phyloP scores from a whole-genome alignment of 164 flowering plant genomes.

The Macadamia integrifolia region DNA sequence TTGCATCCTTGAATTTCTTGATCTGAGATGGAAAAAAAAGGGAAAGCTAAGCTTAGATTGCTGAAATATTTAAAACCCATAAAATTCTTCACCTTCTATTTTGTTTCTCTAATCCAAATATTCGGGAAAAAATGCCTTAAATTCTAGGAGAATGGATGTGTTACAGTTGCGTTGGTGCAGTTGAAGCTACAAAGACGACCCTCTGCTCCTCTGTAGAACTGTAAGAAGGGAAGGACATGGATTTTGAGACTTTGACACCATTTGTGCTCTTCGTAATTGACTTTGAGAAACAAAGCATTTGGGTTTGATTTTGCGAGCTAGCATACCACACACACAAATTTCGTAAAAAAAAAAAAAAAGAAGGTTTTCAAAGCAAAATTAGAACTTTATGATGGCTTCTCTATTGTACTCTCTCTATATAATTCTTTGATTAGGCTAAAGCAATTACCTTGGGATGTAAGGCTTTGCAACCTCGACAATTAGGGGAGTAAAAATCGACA shows the following conservation, averaged over 20 bases:
- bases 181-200: slow-evolving; percentile 73
- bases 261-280: slow-evolving; percentile 59
- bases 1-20: slow-evolving; percentile 16
- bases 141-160: slow-evolving; percentile 3
- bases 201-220: slow-evolving; percentile 62
- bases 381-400: not conserved
- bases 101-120: not conserved
- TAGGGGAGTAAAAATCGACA: slow-evolving; percentile 83
- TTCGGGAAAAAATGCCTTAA: not conserved
- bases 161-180: slow-evolving; percentile 79
- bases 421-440: too few relatives aligned
- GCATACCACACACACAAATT: slow-evolving; percentile 20
- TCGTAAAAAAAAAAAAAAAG: not conserved
- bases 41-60: not conserved
- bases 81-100: too few relatives aligned
- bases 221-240: slow-evolving; percentile 74
- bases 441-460: slow-evolving; percentile 71
- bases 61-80: not conserved
- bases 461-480: slow-evolving; percentile 93
- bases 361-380: not conserved
- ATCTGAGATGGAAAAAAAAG: slow-evolving; percentile 35
- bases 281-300: slow-evolving; percentile 25
- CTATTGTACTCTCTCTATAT: too few relatives aligned
- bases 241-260: slow-evolving; percentile 55
- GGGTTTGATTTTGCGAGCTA: slow-evolving; percentile 52